Evolutionary conservation across 2,329 filamentous ascomycete genomes (phyloP).

Genomic region (Trichoderma cornu-damae): DNA sequence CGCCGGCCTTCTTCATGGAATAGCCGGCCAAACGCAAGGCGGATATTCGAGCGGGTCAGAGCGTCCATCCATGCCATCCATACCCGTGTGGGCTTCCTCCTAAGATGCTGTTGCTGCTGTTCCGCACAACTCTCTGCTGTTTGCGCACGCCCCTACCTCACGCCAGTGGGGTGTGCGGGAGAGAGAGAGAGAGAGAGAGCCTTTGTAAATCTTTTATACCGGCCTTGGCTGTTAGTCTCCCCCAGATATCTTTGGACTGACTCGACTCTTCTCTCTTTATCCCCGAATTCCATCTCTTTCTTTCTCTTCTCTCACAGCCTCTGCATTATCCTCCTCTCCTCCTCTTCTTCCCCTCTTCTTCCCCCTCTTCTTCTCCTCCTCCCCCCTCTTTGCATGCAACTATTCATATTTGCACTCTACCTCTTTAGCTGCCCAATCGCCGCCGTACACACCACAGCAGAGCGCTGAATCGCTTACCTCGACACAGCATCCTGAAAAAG

Average conservation of each 20-base stretch:
- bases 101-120: background rate
- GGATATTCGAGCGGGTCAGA: background rate
- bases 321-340: background rate
- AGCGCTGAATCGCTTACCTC: background rate
- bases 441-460: background rate
- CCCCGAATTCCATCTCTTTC: background rate
- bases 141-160: conserved; percentile 4
- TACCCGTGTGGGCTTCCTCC: background rate
- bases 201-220: background rate
- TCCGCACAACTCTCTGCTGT: background rate
- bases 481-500: background rate
- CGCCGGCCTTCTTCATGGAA: background rate
- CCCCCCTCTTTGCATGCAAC: background rate
- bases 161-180: conserved; percentile 10
- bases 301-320: background rate
- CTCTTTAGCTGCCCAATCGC: background rate
- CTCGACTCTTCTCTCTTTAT: conserved; percentile 12
- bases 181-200: no score
- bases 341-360: no score
- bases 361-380: background rate
- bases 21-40: background rate
- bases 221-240: conserved; percentile 9
- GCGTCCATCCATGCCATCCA: background rate
- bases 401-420: background rate
- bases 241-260: conserved; percentile 19